Base-by-base conservation (phyloP, 352 stramenopile species). In the Thalassiosira oceanica region DNA sequence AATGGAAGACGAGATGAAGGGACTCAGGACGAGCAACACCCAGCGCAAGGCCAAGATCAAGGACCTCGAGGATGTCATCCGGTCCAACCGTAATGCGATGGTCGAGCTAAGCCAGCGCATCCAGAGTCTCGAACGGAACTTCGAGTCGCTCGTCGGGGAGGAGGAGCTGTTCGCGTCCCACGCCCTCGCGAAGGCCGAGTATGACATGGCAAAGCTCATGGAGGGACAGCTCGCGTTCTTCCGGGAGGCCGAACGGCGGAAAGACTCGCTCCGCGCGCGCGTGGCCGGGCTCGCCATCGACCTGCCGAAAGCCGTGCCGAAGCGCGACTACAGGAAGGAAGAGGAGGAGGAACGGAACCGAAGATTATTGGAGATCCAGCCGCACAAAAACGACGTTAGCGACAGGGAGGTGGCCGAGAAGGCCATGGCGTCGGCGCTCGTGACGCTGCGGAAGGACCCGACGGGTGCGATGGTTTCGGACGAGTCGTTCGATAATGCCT, bases 11-110 rank as follows among this genome's bases (percentile, higher is more conserved):
- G 55, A 74, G 35, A 62, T 74, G 1, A 26, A 36, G 10, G 36
- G 18, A 31, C 36, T 73, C 1, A 64, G 49, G 31, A 33, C 64
- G 7, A 39, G 2, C 21, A 74, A 67, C 28, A 28, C 49, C 2
- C 11, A 13, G 26, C 48, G 49, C n/a, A 67, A 62, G 44, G 29
- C 54, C n/a, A 74, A 66, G 18, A 74, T 67, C 45, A 57, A 50
- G 13, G 64, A 74, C 8, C 42, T 67, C 27, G 64, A 74, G 16
- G 55, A 60, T 15, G 58, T 61, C 1, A 48, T 65, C 29, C 35
- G 33, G 27, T 56, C 21, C 11, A 52, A 66, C 60, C 51, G 50
- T 26, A 44, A 36, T 24, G 68, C 20, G 7, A 74, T 74, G 29
- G n/a, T 45, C 6, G 48, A 66, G 10, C 45, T 74, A 43, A 74